Evolutionary conservation across 768 basidiomycete genomes (phyloP).

Genomic region (Pleurotus sapidus): DNA sequence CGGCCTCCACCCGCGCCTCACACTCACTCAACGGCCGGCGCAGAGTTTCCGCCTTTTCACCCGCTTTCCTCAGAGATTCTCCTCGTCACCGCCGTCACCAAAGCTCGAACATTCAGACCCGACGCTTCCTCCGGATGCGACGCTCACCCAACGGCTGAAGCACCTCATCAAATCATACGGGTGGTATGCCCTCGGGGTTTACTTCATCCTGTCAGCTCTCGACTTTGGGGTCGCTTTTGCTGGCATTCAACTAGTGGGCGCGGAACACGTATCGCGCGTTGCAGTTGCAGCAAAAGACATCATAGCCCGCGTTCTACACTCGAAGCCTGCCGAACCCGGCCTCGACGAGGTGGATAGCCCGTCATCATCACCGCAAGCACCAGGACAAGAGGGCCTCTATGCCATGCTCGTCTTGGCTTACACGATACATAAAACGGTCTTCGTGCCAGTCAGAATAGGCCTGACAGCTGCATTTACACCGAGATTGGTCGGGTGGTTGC

Average conservation of each 20-base stretch:
- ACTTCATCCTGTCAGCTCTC: constrained; percentile 65
- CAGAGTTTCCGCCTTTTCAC: constrained; percentile 45
- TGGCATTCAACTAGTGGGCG: constrained; percentile 83
- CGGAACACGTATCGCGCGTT: constrained; percentile 80
- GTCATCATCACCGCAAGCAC: constrained; percentile 21
- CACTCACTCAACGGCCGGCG: constrained; percentile 19
- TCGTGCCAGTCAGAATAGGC: constrained; percentile 86
- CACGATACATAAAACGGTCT: constrained; percentile 92
- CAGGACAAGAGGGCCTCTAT: constrained; percentile 74
- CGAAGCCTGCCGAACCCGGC: constrained; percentile 63
- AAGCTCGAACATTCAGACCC: constrained; percentile 11
- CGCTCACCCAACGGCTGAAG: constrained; percentile 71
- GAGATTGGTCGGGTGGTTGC: constrained; percentile 80
- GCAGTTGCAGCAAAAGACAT: constrained; percentile 54
- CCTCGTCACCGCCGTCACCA: constrained; percentile 27
- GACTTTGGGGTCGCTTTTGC: constrained; percentile 88
- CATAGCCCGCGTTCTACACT: constrained; percentile 40
- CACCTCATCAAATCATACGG: constrained; percentile 90
- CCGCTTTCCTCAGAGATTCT: constrained; percentile 44
- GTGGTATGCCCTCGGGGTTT: constrained; percentile 94
- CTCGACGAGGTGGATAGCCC: constrained; percentile 57
- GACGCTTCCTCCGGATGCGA: constrained; percentile 26
- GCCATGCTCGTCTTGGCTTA: constrained; percentile 94
- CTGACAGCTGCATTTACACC: constrained; percentile 87
- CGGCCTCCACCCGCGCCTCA: constrained; percentile 28